phyloP scores from a whole-genome alignment of 441 rosid genomes.

The Raphanus hybrid region DNA sequence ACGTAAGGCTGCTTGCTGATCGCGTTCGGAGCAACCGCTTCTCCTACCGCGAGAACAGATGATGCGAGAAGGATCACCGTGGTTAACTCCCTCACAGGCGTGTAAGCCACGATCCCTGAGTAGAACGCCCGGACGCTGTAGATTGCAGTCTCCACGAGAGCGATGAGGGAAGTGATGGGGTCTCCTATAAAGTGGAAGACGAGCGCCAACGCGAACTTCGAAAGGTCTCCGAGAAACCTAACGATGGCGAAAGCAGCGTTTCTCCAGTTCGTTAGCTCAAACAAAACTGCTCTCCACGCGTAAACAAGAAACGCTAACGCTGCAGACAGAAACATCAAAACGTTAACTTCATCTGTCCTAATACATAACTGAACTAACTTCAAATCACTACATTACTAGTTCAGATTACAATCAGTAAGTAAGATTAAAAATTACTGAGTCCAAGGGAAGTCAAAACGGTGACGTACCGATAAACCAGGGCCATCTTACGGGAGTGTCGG shows the following conservation, averaged over 20 bases:
- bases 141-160: conserved; percentile 58
- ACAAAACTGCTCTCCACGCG: conserved; percentile 87
- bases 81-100: conserved; percentile 70
- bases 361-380: too few species aligned
- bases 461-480: conserved; percentile 84
- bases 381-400: neutral
- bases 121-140: conserved; percentile 64
- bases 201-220: conserved; percentile 66
- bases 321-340: conserved; percentile 41
- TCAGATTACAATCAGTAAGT: neutral
- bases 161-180: conserved; percentile 68
- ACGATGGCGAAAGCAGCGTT: conserved; percentile 50
- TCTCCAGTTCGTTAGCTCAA: conserved; percentile 78
- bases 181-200: conserved; percentile 76
- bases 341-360: neutral
- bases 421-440: neutral
- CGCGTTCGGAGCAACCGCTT: conserved; percentile 68
- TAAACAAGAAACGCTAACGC: conserved; percentile 74
- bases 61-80: conserved; percentile 68
- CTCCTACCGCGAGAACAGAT: conserved; percentile 73
- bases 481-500: conserved; percentile 72
- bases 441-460: neutral
- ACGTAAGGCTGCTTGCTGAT: conserved; percentile 64
- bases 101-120: conserved; percentile 67
- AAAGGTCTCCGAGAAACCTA: conserved; percentile 61